Conservation (phyloP, 306 rosid genomes). For the Ochetophila trinervis region DNA sequence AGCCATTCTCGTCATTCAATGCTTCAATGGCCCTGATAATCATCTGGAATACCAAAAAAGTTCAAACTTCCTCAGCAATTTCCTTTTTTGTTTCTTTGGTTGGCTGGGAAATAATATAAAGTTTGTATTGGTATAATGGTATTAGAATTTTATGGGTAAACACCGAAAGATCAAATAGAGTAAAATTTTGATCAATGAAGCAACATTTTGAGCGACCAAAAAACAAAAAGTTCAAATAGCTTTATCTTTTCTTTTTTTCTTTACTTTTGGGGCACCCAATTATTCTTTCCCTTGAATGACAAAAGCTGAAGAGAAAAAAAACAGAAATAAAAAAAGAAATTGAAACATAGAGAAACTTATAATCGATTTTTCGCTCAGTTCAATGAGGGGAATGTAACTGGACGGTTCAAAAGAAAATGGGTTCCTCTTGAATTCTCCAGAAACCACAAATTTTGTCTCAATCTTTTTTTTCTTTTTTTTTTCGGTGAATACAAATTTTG, state of each 20-base stretch:
- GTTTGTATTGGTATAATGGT: background rate
- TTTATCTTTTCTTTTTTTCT: background rate
- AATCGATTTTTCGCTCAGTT: too few relatives aligned
- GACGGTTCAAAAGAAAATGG: too few relatives aligned
- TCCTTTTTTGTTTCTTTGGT: background rate
- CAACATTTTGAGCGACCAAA: background rate
- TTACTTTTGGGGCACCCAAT: background rate
- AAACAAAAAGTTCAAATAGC: background rate
- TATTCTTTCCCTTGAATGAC: background rate
- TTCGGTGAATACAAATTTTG: too few relatives aligned
- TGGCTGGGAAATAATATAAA: background rate
- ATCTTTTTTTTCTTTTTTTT: too few relatives aligned
- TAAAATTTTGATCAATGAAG: background rate
- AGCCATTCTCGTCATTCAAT: slow-evolving; percentile 50
- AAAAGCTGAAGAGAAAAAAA: background rate
- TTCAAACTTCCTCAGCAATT: background rate
- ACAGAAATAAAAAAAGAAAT: background rate
- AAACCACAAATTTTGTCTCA: too few relatives aligned
- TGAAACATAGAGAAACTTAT: background rate
- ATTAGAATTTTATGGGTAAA: too few relatives aligned
- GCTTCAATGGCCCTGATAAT: slow-evolving; percentile 61
- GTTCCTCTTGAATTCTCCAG: too few relatives aligned
- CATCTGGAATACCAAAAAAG: slow-evolving; percentile 44
- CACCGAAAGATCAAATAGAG: background rate
- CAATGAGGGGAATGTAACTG: too few relatives aligned